A percentile compares a stretch with the other conserved stretches of the same genome.
phyloP scores from a whole-genome alignment of 2,329 filamentous ascomycete species.

The Karstenula rhodostoma region DNA sequence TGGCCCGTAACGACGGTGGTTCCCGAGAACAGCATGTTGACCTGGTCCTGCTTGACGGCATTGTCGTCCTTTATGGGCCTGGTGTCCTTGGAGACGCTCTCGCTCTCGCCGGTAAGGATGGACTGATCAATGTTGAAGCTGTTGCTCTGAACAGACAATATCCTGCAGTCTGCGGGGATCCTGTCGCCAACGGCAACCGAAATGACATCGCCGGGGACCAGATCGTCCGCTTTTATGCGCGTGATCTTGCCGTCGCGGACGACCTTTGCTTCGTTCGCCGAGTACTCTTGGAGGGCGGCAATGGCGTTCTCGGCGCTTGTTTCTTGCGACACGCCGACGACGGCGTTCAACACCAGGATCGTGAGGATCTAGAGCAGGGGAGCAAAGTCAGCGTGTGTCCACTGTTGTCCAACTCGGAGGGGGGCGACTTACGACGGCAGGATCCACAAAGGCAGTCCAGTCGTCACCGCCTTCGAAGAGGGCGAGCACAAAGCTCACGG shows the following conservation, averaged over 20 bases:
- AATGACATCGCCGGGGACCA: constrained; percentile 94
- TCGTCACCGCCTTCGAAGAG: constrained; percentile 92
- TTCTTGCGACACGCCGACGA: constrained; percentile 98
- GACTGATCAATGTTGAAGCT: constrained; percentile 97
- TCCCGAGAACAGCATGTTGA: constrained; percentile 98
- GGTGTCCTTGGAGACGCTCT: constrained; percentile 90
- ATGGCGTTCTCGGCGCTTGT: constrained; percentile 99
- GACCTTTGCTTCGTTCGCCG: constrained; percentile 96
- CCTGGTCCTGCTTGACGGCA: constrained; percentile 95
- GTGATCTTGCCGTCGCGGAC: constrained; percentile 82
- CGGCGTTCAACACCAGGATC: constrained; percentile 93
- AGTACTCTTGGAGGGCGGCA: constrained; percentile 97
- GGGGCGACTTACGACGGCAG: constrained; percentile 77
- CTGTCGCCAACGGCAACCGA: constrained; percentile 89
- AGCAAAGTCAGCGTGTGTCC: constrained; percentile 23
- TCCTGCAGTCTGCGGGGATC: constrained; percentile 91
- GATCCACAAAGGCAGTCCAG: constrained; percentile 97
- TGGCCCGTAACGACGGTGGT: constrained; percentile 96
- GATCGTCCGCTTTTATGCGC: constrained; percentile 91
- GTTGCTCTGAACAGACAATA: constrained; percentile 93
- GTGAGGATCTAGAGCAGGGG: constrained; percentile 80
- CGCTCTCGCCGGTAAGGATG: constrained; percentile 95
- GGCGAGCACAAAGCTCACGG: constrained; percentile 90
- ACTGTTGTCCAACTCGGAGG: background rate
- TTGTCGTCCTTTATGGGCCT: constrained; percentile 74